Evolutionary conservation across 1,284 basidiomycete species (phyloP).

Genomic region (Ustilago sp.): DNA sequence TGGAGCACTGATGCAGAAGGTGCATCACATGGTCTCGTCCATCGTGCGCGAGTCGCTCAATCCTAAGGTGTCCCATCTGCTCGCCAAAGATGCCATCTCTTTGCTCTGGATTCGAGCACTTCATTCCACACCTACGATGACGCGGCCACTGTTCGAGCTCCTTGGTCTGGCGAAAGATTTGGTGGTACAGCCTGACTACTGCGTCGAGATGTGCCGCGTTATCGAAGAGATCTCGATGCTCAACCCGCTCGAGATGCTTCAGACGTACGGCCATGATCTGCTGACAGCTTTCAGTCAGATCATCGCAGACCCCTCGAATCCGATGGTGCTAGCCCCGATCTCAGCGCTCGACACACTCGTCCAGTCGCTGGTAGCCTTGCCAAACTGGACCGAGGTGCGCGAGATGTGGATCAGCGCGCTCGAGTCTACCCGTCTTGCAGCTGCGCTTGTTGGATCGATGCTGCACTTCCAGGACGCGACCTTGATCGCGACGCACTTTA

Average conservation of each 20-base stretch:
- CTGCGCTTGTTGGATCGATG: slow-evolving; percentile 53
- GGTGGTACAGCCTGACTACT: slow-evolving; percentile 62
- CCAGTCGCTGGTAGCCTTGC: slow-evolving; percentile 48
- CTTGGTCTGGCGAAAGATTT: slow-evolving; percentile 53
- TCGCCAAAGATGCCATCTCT: slow-evolving; percentile 64
- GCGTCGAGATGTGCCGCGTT: slow-evolving; percentile 61
- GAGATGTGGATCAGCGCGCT: slow-evolving; percentile 46
- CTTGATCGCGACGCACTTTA: slow-evolving; percentile 56
- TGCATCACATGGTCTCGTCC: slow-evolving; percentile 61
- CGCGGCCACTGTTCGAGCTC: slow-evolving; percentile 58
- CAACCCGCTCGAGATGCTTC: slow-evolving; percentile 55
- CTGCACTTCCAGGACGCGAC: slow-evolving; percentile 58
- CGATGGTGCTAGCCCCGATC: slow-evolving; percentile 60
- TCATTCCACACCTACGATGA: slow-evolving; percentile 59
- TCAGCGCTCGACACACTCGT: slow-evolving; percentile 56
- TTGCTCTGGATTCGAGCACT: slow-evolving; percentile 64
- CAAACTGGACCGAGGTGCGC: slow-evolving; percentile 42
- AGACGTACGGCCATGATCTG: slow-evolving; percentile 51
- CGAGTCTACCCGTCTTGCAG: slow-evolving; percentile 49
- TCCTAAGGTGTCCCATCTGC: slow-evolving; percentile 49
- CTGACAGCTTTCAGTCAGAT: slow-evolving; percentile 53
- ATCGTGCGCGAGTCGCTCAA: slow-evolving; percentile 60
- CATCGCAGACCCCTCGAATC: slow-evolving; percentile 57
- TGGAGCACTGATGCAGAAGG: slow-evolving; percentile 43
- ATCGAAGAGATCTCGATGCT: slow-evolving; percentile 62